phyloP scores from a whole-genome alignment of 768 basidiomycete species.

The Tricholoma furcatifolium region DNA sequence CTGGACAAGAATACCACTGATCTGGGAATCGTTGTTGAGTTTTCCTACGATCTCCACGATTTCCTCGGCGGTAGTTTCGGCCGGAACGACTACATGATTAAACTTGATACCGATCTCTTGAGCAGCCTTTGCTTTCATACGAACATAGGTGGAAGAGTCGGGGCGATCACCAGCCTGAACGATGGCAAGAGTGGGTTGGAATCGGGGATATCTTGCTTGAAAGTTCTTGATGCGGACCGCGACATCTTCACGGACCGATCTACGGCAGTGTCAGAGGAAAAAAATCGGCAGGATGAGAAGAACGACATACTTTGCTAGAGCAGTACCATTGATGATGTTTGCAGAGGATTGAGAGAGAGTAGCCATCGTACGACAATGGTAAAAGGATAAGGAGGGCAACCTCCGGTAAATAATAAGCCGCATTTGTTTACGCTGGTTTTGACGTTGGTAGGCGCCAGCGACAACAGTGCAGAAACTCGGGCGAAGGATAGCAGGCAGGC shows the following conservation, averaged over 20 bases:
- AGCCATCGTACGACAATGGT: conserved; percentile 38
- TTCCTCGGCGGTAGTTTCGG: conserved; percentile 67
- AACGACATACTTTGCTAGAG: conserved; percentile 72
- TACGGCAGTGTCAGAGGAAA: conserved; percentile 27
- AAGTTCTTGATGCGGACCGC: conserved; percentile 64
- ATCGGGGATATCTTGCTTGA: conserved; percentile 75
- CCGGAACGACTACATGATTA: conserved; percentile 75
- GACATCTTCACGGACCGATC: conserved; percentile 78
- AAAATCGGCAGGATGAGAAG: conserved; percentile 1
- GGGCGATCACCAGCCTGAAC: conserved; percentile 92
- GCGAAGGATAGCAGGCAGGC: neutral
- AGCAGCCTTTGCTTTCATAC: conserved; percentile 97
- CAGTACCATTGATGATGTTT: conserved; percentile 79
- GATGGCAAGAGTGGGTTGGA: conserved; percentile 87
- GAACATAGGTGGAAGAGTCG: conserved; percentile 90
- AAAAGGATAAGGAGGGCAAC: conserved; percentile 32
- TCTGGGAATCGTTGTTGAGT: conserved; percentile 77
- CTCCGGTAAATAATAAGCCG: conserved; percentile 18
- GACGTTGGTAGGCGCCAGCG: neutral
- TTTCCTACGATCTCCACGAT: conserved; percentile 75
- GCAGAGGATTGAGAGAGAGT: conserved; percentile 27
- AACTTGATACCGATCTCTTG: conserved; percentile 90
- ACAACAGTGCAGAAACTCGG: conserved; percentile 3
- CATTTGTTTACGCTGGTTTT: conserved; percentile 26
- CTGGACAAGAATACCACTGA: conserved; percentile 94